These are phyloP conservation scores for Fraxinus baroniana DNA, from an alignment of 305 asterid genomes.

Conservation along the genomic window DNA sequence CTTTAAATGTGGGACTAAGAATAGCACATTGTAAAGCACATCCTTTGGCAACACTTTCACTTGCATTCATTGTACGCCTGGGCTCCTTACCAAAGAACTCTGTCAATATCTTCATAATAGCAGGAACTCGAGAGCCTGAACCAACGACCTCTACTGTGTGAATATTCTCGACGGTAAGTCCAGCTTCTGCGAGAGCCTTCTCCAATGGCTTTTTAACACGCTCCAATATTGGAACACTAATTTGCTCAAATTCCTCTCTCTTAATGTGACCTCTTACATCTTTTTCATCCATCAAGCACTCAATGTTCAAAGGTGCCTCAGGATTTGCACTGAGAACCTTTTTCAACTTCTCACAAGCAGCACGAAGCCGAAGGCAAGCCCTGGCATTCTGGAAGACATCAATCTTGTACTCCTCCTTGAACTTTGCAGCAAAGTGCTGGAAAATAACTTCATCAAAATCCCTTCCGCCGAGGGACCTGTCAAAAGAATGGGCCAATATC, in stretches of 20 bases:
- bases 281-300: conserved; percentile 95
- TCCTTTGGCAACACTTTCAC: conserved; percentile 91
- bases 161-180: conserved; percentile 52
- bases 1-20: conserved; percentile 90
- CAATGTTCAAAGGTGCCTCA: conserved; percentile 85
- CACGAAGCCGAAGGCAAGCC: conserved; percentile 88
- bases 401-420: conserved; percentile 84
- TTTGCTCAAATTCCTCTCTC: conserved; percentile 90
- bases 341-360: conserved; percentile 87
- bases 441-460: conserved; percentile 92
- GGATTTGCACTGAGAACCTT: conserved; percentile 95
- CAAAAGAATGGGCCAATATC: conserved; percentile 84
- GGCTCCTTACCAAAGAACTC: conserved; percentile 88
- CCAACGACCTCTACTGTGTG: conserved; percentile 90
- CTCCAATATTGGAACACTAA: conserved; percentile 73
- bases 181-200: conserved; percentile 83
- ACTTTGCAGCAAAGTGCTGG: conserved; percentile 85
- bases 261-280: conserved; percentile 79
- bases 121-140: conserved; percentile 94
- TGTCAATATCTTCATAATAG: conserved; percentile 66
- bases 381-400: conserved; percentile 87
- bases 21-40: conserved; percentile 85
- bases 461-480: conserved; percentile 81
- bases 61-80: conserved; percentile 88
- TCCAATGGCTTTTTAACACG: conserved; percentile 83